Conservation (phyloP, 768 basidiomycete species). For the Termitomyces sp. region DNA sequence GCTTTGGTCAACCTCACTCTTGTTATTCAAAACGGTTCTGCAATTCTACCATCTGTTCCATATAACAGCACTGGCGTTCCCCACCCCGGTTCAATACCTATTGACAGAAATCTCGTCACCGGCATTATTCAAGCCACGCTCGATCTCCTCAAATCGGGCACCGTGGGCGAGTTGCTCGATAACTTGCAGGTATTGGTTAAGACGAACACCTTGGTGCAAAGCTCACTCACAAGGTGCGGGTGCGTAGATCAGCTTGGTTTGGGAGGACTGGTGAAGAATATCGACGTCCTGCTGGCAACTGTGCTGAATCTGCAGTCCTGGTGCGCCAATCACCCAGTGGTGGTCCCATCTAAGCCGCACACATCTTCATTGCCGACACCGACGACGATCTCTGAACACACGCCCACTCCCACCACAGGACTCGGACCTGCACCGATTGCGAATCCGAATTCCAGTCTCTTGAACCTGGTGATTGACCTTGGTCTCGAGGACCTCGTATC, state of each 20-base stretch:
- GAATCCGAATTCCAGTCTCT: neutral
- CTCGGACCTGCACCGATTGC: neutral
- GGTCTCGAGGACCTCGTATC: constrained; percentile 7
- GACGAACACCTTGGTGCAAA: neutral
- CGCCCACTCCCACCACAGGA: neutral
- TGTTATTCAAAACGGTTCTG: constrained; percentile 1
- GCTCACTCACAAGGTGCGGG: constrained; percentile 7
- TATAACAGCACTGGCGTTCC: neutral
- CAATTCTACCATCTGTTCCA: neutral
- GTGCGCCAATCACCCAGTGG: constrained; percentile 9
- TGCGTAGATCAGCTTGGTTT: constrained; percentile 9
- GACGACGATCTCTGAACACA: neutral
- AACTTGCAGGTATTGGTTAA: constrained; percentile 6
- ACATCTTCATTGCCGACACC: neutral
- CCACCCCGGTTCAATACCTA: neutral
- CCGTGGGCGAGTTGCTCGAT: constrained; percentile 1
- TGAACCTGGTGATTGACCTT: constrained; percentile 6
- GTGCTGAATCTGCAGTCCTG: constrained; percentile 7
- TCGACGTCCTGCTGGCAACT: constrained; percentile 3
- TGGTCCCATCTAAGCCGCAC: neutral
- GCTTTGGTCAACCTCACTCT: constrained; percentile 5
- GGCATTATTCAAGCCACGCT: constrained; percentile 9
- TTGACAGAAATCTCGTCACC: constrained; percentile 9
- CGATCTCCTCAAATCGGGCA: constrained; percentile 8
- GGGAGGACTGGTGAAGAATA: neutral